Percentiles rank a stretch among this genome's conserved stretches.
Conservation (phyloP, 2,329 filamentous ascomycete species). For the Orbilia oligospora region DNA sequence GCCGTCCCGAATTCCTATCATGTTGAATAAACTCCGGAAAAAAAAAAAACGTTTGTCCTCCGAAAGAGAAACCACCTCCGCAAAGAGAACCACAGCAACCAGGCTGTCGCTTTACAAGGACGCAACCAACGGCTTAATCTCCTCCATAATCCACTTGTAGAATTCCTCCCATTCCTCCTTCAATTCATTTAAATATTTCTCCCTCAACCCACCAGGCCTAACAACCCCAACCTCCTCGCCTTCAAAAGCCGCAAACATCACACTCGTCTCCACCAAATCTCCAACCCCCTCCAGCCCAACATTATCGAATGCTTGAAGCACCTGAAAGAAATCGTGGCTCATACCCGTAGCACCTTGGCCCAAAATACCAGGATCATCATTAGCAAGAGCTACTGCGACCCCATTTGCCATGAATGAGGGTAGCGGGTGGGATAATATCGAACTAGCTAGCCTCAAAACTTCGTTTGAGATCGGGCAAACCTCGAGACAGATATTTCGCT, state of each 20-base stretch:
- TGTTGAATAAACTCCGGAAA: conserved; percentile 60
- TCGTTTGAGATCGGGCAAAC: conserved; percentile 94
- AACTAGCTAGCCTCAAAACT: conserved; percentile 82
- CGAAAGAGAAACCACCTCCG: background rate
- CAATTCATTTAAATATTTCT: conserved; percentile 82
- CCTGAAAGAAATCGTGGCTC: conserved; percentile 95
- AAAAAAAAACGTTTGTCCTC: too few relatives aligned
- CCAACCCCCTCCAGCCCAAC: conserved; percentile 88
- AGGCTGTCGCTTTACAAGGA: conserved; percentile 14
- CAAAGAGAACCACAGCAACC: background rate
- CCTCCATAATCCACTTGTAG: conserved; percentile 80
- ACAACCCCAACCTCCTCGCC: conserved; percentile 84
- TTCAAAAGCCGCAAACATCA: conserved; percentile 90
- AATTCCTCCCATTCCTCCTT: conserved; percentile 86
- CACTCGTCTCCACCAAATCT: conserved; percentile 90
- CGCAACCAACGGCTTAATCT: conserved; percentile 43
- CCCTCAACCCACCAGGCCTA: conserved; percentile 80
- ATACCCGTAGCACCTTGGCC: conserved; percentile 85
- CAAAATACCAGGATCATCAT: conserved; percentile 90
- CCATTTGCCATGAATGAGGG: conserved; percentile 87
- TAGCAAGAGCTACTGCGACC: conserved; percentile 85
- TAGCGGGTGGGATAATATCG: conserved; percentile 82
- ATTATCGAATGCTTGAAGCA: conserved; percentile 91
- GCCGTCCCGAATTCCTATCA: conserved; percentile 35
- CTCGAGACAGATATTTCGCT: conserved; percentile 89